Evolutionary conservation across 257 asterid genomes (phyloP).

Genomic region (Nicotiana benthamiana): DNA sequence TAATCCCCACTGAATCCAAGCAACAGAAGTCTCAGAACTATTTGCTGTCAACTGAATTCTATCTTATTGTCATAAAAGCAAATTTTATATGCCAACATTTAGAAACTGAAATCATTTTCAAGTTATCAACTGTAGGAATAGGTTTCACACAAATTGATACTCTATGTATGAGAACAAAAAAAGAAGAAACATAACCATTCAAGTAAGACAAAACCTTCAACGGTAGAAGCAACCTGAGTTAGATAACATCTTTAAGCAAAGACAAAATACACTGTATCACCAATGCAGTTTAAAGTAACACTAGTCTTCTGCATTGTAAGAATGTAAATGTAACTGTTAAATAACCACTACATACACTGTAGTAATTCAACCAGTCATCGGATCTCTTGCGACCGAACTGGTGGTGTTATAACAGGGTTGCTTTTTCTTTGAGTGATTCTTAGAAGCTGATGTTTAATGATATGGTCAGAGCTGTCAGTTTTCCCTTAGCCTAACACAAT

Average conservation of each 20-base stretch:
- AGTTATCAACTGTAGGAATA: not conserved
- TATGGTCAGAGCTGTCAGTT: conserved; percentile 3
- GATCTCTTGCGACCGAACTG: not conserved
- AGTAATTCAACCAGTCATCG: not conserved
- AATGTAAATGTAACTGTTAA: not conserved
- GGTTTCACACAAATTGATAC: not conserved
- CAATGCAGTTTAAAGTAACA: not conserved
- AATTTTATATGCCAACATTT: not conserved
- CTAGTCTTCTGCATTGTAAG: not conserved
- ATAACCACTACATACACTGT: not conserved
- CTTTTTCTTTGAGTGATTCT: not conserved
- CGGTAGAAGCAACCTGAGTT: not conserved
- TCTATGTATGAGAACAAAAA: not conserved
- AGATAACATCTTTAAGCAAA: not conserved
- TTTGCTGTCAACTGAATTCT: not conserved
- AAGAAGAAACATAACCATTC: not conserved
- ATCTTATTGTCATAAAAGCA: not conserved
- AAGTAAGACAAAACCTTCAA: not conserved
- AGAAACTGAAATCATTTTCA: not conserved
- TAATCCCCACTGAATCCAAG: not conserved
- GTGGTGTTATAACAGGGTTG: not conserved
- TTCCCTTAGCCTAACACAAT: not conserved
- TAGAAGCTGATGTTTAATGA: not conserved
- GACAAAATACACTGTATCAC: not conserved
- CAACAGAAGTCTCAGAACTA: not conserved